phyloP scores from a whole-genome alignment of 140 eudicot genomes.

The Ambrosia hybrid region DNA sequence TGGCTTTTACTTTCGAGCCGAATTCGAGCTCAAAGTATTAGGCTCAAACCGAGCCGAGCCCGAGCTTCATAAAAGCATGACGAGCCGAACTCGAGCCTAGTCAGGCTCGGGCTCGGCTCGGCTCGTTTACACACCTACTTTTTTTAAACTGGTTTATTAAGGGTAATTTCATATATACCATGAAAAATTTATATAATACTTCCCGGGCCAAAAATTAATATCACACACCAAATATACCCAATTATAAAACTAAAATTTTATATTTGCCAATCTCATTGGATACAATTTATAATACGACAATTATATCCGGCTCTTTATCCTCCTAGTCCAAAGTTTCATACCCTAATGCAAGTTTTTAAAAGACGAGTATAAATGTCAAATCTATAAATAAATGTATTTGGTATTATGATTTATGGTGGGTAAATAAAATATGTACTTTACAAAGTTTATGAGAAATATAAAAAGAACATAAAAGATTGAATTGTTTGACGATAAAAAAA shows the following conservation, averaged over 20 bases:
- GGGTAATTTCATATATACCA: not conserved
- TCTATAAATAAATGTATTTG: not conserved
- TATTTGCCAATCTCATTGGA: not conserved
- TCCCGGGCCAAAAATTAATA: not conserved
- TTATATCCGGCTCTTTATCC: not conserved
- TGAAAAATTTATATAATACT: no score
- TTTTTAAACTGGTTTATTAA: not conserved
- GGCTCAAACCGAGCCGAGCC: no score
- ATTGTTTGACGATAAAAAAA: not conserved
- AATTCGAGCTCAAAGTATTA: no score
- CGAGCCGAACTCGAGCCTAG: no score
- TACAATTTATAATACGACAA: not conserved
- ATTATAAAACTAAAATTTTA: not conserved
- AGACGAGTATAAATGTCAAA: not conserved
- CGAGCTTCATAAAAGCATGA: no score
- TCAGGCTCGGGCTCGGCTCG: no score
- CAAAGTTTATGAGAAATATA: not conserved
- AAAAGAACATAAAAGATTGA: not conserved
- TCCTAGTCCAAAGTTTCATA: not conserved
- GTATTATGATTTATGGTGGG: not conserved
- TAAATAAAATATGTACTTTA: not conserved
- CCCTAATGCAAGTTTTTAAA: not conserved
- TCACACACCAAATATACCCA: not conserved
- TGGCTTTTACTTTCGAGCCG: no score
- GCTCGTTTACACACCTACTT: no score